Base-by-base conservation (phyloP, 1,139 yeast genomes). In the Spathaspora sp. region DNA sequence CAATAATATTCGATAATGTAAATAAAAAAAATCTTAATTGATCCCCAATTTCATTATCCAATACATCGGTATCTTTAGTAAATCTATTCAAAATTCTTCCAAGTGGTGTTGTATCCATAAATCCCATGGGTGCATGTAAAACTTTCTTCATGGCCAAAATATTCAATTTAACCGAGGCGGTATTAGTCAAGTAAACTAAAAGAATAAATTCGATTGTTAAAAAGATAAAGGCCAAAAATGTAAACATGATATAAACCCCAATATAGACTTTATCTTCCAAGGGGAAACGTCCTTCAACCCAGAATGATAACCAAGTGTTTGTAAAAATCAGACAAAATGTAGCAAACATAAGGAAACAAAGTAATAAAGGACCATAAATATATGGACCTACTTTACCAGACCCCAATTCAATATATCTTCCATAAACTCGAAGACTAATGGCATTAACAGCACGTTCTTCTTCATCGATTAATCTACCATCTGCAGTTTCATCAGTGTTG, bases 281-380 rank as follows among this genome's bases (percentile, higher is more conserved):
- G 3, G 57, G 47, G 57, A 84, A 89, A 61, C 78, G 82, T 47
- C 71, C 43, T 36, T 74, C 78, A 3, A 87, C 77, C 97, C 97
- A 90, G 64, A 80, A 90, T 1, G 96, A 83, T 51, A 90, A 72
- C 96, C 96, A 90, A 20, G 86, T 84, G 55, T 85, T 86, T 38
- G 88, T 74, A 61, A 88, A 86, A 39, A 88, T 64, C 48, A 74
- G 76, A 51, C 78, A 72, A 59, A 87, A 89, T 0, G 90, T 79
- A 7, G 82, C 58, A 4, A 78, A 63, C 6, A 68, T 51, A 65
- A 60, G 57, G 38, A 54, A 52, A 39, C 48, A 56, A 64, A 16
- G 78, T 33, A 61, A 43, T 8, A 55, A 7, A 13, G 65, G 58
- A 34, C 57, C 49, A 47, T 57, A 50, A 23, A 57, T 44, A 52